Percentiles rank a stretch among this genome's conserved stretches.
Evolutionary conservation across 164 flowering plant species (phyloP).

Genomic region (Stephania japonica): DNA sequence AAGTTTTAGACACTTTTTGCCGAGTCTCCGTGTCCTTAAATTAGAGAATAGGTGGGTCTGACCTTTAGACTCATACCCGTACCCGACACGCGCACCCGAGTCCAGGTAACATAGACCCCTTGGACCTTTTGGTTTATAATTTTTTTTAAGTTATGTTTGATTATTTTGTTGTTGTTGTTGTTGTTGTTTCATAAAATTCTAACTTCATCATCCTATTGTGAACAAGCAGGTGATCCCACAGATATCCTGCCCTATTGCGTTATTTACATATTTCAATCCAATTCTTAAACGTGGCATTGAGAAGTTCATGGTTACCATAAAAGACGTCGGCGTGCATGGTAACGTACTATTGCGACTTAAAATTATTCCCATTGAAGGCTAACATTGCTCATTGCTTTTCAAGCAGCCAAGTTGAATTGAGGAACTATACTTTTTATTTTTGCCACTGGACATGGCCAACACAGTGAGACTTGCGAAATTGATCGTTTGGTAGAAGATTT

Average conservation of each 20-base stretch:
- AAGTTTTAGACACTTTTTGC: too few relatives aligned
- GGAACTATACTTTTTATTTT: neutral
- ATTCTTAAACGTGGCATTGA: slow-evolving; percentile 76
- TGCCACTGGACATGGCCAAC: too few relatives aligned
- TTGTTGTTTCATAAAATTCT: slow-evolving; percentile 7
- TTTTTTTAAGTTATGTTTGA: neutral
- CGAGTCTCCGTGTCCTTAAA: too few relatives aligned
- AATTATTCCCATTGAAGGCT: neutral
- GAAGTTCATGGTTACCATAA: slow-evolving; percentile 64
- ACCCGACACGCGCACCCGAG: too few relatives aligned
- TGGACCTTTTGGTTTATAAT: too few relatives aligned
- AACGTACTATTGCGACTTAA: slow-evolving; percentile 16
- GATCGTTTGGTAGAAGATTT: too few relatives aligned
- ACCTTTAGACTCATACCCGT: too few relatives aligned
- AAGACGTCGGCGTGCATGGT: slow-evolving; percentile 73
- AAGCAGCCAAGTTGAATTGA: neutral
- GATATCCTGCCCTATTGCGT: slow-evolving; percentile 75
- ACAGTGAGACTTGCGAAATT: too few relatives aligned
- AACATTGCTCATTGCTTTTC: neutral
- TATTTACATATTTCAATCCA: slow-evolving; percentile 85
- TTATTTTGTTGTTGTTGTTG: neutral
- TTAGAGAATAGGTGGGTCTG: too few relatives aligned
- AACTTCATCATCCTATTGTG: slow-evolving; percentile 6
- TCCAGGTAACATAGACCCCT: too few relatives aligned
- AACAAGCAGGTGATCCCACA: slow-evolving; percentile 68